These are phyloP conservation scores for Chloris gayana DNA, from an alignment of 176 grass and related monocot genomes.

Conservation along the genomic window DNA sequence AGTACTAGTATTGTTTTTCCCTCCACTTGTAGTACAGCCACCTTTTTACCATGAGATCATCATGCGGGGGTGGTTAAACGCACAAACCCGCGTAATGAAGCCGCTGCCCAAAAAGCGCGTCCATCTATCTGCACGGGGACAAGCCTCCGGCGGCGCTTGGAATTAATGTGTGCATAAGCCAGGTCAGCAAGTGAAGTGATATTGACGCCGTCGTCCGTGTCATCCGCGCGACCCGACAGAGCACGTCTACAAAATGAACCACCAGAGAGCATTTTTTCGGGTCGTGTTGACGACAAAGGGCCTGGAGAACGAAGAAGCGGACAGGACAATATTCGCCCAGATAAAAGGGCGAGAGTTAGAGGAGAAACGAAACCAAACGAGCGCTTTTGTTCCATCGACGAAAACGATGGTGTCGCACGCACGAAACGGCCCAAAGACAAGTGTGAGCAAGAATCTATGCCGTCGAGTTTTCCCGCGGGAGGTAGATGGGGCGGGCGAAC, in stretches of 20 bases:
- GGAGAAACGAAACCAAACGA: not conserved
- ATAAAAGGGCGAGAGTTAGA: not conserved
- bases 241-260: not conserved
- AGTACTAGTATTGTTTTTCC: not conserved
- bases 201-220: not conserved
- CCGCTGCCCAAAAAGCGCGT: not conserved
- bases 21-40: not conserved
- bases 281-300: constrained; percentile 4
- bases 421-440: not conserved
- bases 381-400: not conserved
- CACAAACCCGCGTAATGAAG: not conserved
- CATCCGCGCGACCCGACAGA: not conserved
- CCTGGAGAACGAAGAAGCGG: not conserved
- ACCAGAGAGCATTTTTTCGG: not conserved
- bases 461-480: constrained; percentile 30
- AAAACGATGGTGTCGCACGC: not conserved
- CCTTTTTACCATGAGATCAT: not conserved
- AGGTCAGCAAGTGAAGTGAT: not conserved
- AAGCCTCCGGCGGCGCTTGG: not conserved
- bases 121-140: not conserved
- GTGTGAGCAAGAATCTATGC: not conserved
- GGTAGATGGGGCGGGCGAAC: constrained; percentile 47
- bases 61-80: not conserved
- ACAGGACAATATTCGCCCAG: not conserved
- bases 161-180: not conserved